phyloP scores from a whole-genome alignment of 2,329 filamentous ascomycete species.

The Cyanodermella asteris region DNA sequence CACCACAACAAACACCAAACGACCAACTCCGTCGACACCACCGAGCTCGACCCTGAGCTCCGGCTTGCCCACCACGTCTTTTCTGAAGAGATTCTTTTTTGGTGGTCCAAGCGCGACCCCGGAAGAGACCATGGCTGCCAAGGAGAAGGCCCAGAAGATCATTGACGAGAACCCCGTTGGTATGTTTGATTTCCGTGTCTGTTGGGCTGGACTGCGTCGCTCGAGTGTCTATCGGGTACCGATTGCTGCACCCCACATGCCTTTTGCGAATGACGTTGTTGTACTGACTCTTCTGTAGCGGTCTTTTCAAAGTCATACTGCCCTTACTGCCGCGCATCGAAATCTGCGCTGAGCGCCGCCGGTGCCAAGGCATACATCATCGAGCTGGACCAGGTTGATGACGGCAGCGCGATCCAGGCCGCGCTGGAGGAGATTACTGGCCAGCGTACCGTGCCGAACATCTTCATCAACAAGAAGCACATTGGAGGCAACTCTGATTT shows the following conservation, averaged over 20 bases:
- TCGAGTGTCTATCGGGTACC: not conserved
- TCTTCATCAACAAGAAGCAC: constrained; percentile 77
- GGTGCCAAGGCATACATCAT: constrained; percentile 53
- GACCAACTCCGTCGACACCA: too few species aligned
- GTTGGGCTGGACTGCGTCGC: too few species aligned
- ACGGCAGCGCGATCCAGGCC: constrained; percentile 62
- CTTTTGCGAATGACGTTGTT: not conserved
- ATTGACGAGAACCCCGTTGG: constrained; percentile 78
- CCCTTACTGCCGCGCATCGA: constrained; percentile 70
- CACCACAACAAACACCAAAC: too few species aligned
- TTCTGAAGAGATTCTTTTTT: constrained; percentile 56
- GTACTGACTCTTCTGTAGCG: constrained; percentile 27
- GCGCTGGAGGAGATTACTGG: constrained; percentile 59
- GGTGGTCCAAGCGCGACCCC: constrained; percentile 30
- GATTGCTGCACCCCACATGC: not conserved
- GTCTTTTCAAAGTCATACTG: constrained; percentile 97
- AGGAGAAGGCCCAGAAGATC: constrained; percentile 61
- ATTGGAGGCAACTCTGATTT: constrained; percentile 92
- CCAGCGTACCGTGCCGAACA: constrained; percentile 85
- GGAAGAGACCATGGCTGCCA: constrained; percentile 59
- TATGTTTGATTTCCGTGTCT: constrained; percentile 21
- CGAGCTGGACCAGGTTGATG: constrained; percentile 69
- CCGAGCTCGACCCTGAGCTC: too few species aligned
- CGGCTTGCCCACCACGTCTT: constrained; percentile 35
- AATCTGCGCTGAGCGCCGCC: constrained; percentile 46